Base-by-base conservation (phyloP, 139 green algal genomes). In the Closterium sp. region DNA sequence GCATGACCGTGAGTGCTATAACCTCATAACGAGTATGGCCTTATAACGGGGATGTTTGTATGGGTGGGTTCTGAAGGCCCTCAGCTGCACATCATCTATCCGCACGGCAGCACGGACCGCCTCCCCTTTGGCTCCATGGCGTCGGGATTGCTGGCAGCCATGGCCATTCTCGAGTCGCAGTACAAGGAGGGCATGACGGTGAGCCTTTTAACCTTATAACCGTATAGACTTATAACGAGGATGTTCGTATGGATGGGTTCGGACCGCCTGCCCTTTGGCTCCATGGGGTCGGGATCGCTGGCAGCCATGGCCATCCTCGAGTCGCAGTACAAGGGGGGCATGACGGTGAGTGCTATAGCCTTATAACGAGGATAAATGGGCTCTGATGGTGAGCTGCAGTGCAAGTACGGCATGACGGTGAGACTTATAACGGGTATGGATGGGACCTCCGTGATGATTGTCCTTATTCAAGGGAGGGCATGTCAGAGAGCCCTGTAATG, bases 281-380 rank as follows among this genome's bases (percentile, higher is more conserved):
- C 98, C 91, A 99, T 99, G 98, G 98, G 98, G 38, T 98, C 96
- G 10, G 98, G 98, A 30, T 97, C 93, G 62, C 94, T 99, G 1
- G 98, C 98, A 88, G 98, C 98, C 84, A 99, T 99, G 98, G 95
- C 98, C 0, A 97, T 99, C 31, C 99, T 99, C 90, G 98, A 99
- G 97, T 92, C 96, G 4, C 96, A 94, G 86, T 99, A 98, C 96
- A 98, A 98, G 94, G 98, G 99, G 31, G 96, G 98, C 95, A 97
- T 99, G 98, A 94, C 88, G 17, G 73, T 94, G 92, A 27, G 89
- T 27, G 9, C 5, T 70, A 13, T 70, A 27, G 42, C 19, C 17
- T 24, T 79, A 27, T 79, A 79, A 79, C 62, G 62, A 79, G 62
- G 62, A 79, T 79, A 13, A 13, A 79, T 79, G 62, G 62, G 62